Conservation (phyloP, 75 land plant genomes). For the Isoetes taiwanensis region DNA sequence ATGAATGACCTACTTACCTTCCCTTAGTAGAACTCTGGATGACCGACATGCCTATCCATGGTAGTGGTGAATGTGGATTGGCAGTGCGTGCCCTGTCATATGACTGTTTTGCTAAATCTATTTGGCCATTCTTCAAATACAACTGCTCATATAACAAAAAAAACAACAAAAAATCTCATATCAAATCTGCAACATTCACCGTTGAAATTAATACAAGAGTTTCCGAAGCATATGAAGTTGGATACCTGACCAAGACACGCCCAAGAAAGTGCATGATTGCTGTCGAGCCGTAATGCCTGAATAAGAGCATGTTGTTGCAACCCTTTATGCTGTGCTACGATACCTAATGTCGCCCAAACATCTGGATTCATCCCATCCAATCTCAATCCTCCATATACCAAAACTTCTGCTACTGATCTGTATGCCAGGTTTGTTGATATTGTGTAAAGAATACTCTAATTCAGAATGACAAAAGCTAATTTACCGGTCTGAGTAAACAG, state of each 20-base stretch:
- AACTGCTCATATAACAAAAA: slow-evolving; percentile 35
- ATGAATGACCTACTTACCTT: too few relatives aligned
- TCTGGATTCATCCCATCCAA: slow-evolving; percentile 59
- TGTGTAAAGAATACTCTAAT: not conserved
- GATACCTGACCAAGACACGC: slow-evolving; percentile 88
- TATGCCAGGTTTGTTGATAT: not conserved
- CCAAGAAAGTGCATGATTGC: slow-evolving; percentile 67
- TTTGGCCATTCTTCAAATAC: slow-evolving; percentile 43
- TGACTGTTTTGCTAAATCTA: slow-evolving; percentile 50
- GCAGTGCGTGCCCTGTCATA: slow-evolving; percentile 79
- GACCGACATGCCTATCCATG: slow-evolving; percentile 93
- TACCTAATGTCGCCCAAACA: slow-evolving; percentile 61
- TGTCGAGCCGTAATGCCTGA: slow-evolving; percentile 69
- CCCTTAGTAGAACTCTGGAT: too few relatives aligned
- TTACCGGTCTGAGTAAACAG: slow-evolving; percentile 31
- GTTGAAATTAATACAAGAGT: too few relatives aligned
- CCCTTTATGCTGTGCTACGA: slow-evolving; percentile 38
- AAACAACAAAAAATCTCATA: too few relatives aligned
- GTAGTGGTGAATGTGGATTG: slow-evolving; percentile 71
- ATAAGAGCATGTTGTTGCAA: slow-evolving; percentile 83
- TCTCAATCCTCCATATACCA: slow-evolving; percentile 48
- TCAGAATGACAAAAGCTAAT: not conserved
- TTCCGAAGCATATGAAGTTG: too few relatives aligned
- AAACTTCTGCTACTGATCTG: slow-evolving; percentile 57
- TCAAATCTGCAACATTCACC: too few relatives aligned